phyloP scores from a whole-genome alignment of 2,329 filamentous ascomycete species.

The Penicillium sp. region DNA sequence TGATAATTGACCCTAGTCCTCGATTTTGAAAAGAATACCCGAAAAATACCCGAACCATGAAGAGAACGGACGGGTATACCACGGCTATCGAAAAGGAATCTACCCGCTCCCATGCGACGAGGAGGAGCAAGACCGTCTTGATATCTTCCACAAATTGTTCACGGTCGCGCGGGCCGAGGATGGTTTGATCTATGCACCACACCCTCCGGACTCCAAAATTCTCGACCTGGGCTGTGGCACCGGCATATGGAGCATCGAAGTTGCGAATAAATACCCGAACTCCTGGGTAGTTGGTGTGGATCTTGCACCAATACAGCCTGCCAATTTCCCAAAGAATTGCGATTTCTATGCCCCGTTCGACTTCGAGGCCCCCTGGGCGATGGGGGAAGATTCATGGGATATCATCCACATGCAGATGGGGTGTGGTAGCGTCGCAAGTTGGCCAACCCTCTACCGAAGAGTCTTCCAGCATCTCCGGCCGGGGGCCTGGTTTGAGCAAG shows the following conservation, averaged over 20 bases:
- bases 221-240: constrained; percentile 78
- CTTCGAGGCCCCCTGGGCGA: constrained; percentile 72
- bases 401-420: constrained; percentile 80
- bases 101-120: constrained; percentile 79
- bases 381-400: constrained; percentile 70
- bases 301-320: constrained; percentile 61
- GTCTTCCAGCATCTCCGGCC: constrained; percentile 73
- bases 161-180: constrained; percentile 58
- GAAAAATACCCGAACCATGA: constrained; percentile 49
- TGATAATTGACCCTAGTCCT: not conserved
- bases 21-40: constrained; percentile 27
- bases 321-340: constrained; percentile 69
- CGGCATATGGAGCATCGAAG: constrained; percentile 86
- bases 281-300: constrained; percentile 63
- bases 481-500: constrained; percentile 76
- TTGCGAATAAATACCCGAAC: constrained; percentile 66
- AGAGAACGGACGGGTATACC: constrained; percentile 70
- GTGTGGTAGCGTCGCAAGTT: constrained; percentile 72
- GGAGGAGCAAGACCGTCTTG: constrained; percentile 73
- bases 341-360: constrained; percentile 68
- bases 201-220: constrained; percentile 49
- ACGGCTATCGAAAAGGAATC: constrained; percentile 64
- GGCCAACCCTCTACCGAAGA: constrained; percentile 71
- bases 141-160: constrained; percentile 79
- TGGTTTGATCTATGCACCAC: constrained; percentile 43